Conservation (phyloP, 83 land plant genomes). For the Isoetes engelmannii region DNA sequence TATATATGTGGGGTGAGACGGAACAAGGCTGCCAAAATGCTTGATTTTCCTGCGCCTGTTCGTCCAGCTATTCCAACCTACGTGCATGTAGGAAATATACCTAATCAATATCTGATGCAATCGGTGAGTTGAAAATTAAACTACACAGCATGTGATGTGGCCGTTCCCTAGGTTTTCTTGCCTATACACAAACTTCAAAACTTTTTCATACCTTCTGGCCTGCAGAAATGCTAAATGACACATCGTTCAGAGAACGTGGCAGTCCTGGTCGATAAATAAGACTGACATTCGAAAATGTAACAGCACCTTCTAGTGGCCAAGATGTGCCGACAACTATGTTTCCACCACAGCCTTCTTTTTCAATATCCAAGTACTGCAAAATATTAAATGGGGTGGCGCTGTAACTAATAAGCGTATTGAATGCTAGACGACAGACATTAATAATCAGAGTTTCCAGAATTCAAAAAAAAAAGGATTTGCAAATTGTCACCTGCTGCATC, state of each 20-base stretch:
- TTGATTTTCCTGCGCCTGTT: slow-evolving; percentile 98
- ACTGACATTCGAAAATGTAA: slow-evolving; percentile 67
- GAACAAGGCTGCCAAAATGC: slow-evolving; percentile 71
- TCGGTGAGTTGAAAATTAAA: not conserved
- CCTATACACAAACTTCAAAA: not conserved
- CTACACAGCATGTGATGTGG: not conserved
- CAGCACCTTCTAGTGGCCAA: slow-evolving; percentile 66
- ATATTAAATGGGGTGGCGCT: not conserved
- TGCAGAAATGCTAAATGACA: slow-evolving; percentile 57
- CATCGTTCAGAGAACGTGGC: slow-evolving; percentile 63
- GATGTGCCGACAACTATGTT: slow-evolving; percentile 17
- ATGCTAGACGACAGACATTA: not conserved
- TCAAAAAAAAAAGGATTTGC: not conserved
- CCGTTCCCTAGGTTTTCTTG: not conserved
- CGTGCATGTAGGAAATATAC: not conserved
- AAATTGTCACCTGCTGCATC: slow-evolving; percentile 53
- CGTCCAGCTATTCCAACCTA: slow-evolving; percentile 96
- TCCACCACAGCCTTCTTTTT: slow-evolving; percentile 54
- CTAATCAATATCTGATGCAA: slow-evolving; percentile 2
- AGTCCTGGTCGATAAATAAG: slow-evolving; percentile 60
- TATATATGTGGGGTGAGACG: slow-evolving; percentile 60
- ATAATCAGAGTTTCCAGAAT: not conserved
- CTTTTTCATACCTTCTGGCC: slow-evolving; percentile 51
- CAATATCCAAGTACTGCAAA: slow-evolving; percentile 70
- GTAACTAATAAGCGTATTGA: not conserved